Evolutionary conservation across 2,329 filamentous ascomycete genomes (phyloP).

Genomic region (Penicillium brasilianum): DNA sequence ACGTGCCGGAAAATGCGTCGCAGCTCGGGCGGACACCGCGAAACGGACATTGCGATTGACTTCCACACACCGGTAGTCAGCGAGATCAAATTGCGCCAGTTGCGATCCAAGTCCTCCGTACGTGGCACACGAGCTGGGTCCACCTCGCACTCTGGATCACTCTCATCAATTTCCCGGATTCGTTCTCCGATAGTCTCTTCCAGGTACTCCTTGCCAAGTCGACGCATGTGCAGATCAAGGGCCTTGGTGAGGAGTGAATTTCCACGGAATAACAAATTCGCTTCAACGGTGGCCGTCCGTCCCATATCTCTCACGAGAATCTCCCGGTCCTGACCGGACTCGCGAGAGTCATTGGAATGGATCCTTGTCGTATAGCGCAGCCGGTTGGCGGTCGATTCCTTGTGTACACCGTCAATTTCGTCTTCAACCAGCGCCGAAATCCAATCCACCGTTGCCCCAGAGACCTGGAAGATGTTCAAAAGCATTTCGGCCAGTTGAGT

Average conservation of each 20-base stretch:
- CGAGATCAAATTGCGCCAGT: slow-evolving; percentile 78
- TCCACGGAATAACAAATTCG: slow-evolving; percentile 91
- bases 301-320: slow-evolving; percentile 67
- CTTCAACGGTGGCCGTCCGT: slow-evolving; percentile 73
- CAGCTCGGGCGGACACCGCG: slow-evolving; percentile 78
- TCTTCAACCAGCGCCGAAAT: slow-evolving; percentile 92
- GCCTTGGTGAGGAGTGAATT: slow-evolving; percentile 94
- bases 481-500: slow-evolving; percentile 83
- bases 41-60: slow-evolving; percentile 75
- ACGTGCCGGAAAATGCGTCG: slow-evolving; percentile 89
- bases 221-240: slow-evolving; percentile 93
- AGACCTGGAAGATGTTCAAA: slow-evolving; percentile 94
- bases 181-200: slow-evolving; percentile 86
- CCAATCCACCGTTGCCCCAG: slow-evolving; percentile 83
- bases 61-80: slow-evolving; percentile 86
- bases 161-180: slow-evolving; percentile 84
- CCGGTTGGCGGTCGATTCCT: slow-evolving; percentile 72
- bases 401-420: slow-evolving; percentile 91
- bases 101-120: slow-evolving; percentile 74
- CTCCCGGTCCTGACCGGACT: slow-evolving; percentile 61
- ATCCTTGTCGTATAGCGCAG: slow-evolving; percentile 67
- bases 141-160: slow-evolving; percentile 91
- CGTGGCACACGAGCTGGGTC: slow-evolving; percentile 78
- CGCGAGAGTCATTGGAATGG: slow-evolving; percentile 64
- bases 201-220: slow-evolving; percentile 89